Conservation (phyloP, 306 rosid genomes). For the Rosa multiflora region DNA sequence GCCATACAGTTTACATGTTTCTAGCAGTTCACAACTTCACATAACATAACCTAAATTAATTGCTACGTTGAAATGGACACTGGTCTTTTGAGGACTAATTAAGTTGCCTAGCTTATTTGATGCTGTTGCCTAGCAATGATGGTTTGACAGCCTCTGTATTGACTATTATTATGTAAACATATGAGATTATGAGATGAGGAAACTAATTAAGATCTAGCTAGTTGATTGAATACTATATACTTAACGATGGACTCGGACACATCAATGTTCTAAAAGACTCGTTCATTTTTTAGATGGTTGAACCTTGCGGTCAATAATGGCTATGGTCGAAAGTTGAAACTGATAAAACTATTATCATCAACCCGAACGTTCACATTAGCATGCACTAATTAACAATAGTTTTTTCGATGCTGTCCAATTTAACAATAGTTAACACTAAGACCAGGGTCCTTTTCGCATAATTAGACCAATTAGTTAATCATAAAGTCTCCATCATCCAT, state of each 20-base stretch:
- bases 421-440: neutral
- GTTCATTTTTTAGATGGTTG: neutral
- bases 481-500: neutral
- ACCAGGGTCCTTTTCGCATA: neutral
- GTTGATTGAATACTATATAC: too few species aligned
- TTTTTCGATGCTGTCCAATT: neutral
- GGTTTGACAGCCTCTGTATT: too few species aligned
- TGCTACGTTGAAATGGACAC: too few species aligned
- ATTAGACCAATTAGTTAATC: conserved; percentile 8
- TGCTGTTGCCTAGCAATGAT: too few species aligned
- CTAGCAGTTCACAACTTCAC: too few species aligned
- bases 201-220: too few species aligned
- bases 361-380: neutral
- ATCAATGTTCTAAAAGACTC: neutral
- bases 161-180: too few species aligned
- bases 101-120: too few species aligned
- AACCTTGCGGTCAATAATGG: conserved; percentile 13
- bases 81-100: too few species aligned
- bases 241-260: neutral
- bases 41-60: too few species aligned
- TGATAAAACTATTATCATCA: neutral
- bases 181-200: too few species aligned
- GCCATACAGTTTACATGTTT: too few species aligned
- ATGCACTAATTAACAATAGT: conserved; percentile 3
- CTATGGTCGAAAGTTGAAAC: neutral